Evolutionary conservation across 1,139 yeast genomes (phyloP), one percentile per base, ranked within the genome.

Genomic region (Debaryomyces nepalensis): DNA sequence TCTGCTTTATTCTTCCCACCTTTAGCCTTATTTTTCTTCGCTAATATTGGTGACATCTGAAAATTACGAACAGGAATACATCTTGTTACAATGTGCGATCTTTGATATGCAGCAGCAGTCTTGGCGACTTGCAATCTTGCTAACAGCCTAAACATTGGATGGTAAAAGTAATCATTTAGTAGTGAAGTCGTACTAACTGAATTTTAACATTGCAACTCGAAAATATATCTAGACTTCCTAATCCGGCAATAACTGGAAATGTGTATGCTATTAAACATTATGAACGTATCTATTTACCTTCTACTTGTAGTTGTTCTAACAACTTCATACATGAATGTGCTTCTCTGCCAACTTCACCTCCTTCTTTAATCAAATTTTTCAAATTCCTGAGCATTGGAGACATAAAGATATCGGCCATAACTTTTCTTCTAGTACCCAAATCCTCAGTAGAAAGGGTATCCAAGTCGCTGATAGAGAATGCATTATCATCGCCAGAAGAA

Each of bases 271-370:
- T 18, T 5, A 23, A 9, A 24, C 29, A 12, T 24, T 24, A 16
- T 2, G n/a, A n/a, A 9, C n/a, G 27, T 14, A 27, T 14, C 24
- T 33, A 33, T 14, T 23, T 23, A 11, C 11, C 9, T 16, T 33
- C 27, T 21, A 9, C 5, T 9, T 33, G 37, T 24, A 48, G 38
- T 22, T 43, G 41, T 26, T 41, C 39, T 21, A 52, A 38, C 5
- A 48, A 26, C n/a, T 40, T 55, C 29, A 65, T 41, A 44, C 70
- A 63, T 5, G 59, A 53, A 40, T 73, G 73, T 8, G 88, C 84
- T 38, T 72, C 73, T 47, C 83, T 76, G 3, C 90, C 93, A 9
- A 77, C 68, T 46, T 84, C 90, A 3, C 95, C 95, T 7, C 90
- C 91, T 53, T 87, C 96, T 52, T 81, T 82, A 7, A 79, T 60